Conservation (phyloP, 2,329 filamentous ascomycete genomes). For the Aspergillus terreus region DNA sequence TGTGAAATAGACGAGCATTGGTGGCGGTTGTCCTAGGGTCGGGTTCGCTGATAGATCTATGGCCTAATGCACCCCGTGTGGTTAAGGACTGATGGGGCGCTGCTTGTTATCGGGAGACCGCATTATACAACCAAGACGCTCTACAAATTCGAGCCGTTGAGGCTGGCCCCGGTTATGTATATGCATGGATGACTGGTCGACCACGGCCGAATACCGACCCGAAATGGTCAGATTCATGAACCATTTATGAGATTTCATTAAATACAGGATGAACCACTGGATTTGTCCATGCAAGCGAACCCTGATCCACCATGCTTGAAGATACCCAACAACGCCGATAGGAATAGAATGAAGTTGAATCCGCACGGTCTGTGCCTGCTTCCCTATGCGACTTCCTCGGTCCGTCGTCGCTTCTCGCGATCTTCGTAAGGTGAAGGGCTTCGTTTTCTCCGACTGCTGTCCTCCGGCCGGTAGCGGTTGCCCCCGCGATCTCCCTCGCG, state of each 20-base stretch:
- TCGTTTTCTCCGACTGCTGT: constrained; percentile 34
- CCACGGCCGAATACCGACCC: constrained; percentile 1
- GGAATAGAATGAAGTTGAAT: constrained; percentile 8
- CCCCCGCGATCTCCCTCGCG: constrained; percentile 36
- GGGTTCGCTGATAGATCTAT: no score
- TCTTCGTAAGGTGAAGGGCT: constrained; percentile 42
- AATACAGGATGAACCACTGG: constrained; percentile 10
- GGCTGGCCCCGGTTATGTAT: neutral
- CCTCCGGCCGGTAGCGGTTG: constrained; percentile 47
- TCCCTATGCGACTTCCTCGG: constrained; percentile 24
- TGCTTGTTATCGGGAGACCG: neutral
- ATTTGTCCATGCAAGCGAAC: constrained; percentile 17
- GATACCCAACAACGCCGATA: constrained; percentile 19
- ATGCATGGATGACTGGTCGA: constrained; percentile 2
- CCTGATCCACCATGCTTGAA: constrained; percentile 14
- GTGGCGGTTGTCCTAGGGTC: no score
- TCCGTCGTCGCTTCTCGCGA: constrained; percentile 40
- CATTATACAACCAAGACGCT: neutral
- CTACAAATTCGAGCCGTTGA: neutral
- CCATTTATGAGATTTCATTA: constrained; percentile 6
- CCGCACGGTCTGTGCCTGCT: constrained; percentile 1
- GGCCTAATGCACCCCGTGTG: no score
- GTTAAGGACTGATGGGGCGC: neutral
- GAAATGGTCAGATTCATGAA: neutral
- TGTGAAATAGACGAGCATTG: constrained; percentile 33